A percentile compares a stretch with the other conserved stretches of the same genome.
These are phyloP conservation scores for Conoideocrella luteorostrata DNA, from an alignment of 2,329 filamentous ascomycete genomes.

Conservation along the genomic window DNA sequence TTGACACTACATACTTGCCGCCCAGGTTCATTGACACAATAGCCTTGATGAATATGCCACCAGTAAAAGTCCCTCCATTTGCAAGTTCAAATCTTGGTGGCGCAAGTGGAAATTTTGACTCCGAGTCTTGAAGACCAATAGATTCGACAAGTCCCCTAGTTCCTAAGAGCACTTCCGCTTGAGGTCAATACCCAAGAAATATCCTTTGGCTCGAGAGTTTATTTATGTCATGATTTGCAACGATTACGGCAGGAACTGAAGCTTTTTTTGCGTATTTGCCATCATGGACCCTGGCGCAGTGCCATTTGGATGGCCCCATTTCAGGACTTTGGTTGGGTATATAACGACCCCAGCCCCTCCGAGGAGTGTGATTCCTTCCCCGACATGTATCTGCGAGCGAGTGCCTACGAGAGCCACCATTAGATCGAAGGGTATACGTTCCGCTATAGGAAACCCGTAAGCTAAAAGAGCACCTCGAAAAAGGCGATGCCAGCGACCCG, in stretches of 20 bases:
- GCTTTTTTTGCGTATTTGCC: not conserved
- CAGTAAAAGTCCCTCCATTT: not conserved
- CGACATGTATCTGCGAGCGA: no score
- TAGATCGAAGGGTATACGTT: no score
- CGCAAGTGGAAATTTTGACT: not conserved
- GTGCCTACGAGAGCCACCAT: no score
- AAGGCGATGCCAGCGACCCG: no score
- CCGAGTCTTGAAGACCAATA: not conserved
- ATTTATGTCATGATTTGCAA: slow-evolving; percentile 16
- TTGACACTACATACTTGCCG: not conserved
- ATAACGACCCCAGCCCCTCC: no score
- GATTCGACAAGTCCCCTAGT: not conserved
- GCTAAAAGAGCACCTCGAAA: no score
- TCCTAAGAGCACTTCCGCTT: not conserved
- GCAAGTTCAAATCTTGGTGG: not conserved
- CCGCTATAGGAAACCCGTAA: no score
- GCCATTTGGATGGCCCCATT: no score
- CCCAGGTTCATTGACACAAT: not conserved
- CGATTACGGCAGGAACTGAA: not conserved
- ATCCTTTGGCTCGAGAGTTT: not conserved
- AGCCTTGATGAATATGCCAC: not conserved
- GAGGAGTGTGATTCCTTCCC: no score
- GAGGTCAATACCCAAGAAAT: not conserved
- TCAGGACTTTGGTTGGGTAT: no score
- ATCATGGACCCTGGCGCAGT: not conserved